Evolutionary conservation across 805 yeast species (phyloP), one percentile per base, ranked within the genome.

Genomic region (Tanozyma kutaoensis): DNA sequence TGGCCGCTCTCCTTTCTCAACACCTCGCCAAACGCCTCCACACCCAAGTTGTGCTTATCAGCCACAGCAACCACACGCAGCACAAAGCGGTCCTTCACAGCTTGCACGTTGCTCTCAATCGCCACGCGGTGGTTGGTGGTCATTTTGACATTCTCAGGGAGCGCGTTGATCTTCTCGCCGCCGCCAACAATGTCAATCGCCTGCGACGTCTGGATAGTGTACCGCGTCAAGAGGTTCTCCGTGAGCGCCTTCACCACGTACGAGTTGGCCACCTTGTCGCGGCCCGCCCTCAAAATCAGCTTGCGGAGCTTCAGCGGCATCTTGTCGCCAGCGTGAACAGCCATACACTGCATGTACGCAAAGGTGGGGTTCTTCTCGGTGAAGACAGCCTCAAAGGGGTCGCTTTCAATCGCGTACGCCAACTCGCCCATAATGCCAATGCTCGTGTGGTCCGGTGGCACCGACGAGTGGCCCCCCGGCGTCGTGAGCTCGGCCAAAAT

Each of bases 381-480:
- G 20, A 79, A 47, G 9, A 52, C 35, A 1, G 74, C 57, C 12
- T 52, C 44, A 40, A 56, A 74, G 6, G 74, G 76, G 33, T 68
- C 63, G 8, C 49, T 46, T 46, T 84, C 94, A 22, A 81, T 54
- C 12, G 46, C 37, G 8, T 56, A 48, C 8, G 75, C 58, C 29
- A 80, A 54, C 31, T 76, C 72, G 3, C 82, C 60, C 27, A 75
- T 56, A 20, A 81, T 64, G 9, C 91, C 94, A 50, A 82, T 78
- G 2, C 78, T 65, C 4, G 93, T 79, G 43, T 81, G 91, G 25
- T 69, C 76, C 2, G 86, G 88, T 7, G 93, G 91, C n/a, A 65
- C 47, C 7, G 86, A 76, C 1, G 88, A 72, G 44, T 79, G 93
- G 7, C 93, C 93, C 21, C 93, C 93, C 10, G 72, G 69, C 13